Conservation (phyloP, 2,329 filamentous ascomycete genomes). For the Coniella vitis region DNA sequence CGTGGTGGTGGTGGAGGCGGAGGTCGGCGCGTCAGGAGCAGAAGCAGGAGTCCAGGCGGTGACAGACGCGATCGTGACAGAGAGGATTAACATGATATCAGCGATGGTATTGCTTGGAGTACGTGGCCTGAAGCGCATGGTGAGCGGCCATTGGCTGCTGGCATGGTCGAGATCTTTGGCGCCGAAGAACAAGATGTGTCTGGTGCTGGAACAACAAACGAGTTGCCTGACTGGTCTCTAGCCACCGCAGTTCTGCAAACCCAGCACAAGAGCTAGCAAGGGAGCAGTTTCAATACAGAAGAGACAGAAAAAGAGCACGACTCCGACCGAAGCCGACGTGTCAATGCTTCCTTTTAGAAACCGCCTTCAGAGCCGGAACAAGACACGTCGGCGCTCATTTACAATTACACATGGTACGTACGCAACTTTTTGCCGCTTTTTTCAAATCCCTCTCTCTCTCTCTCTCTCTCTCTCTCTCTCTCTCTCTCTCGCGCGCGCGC, state of each 20-base stretch:
- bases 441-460: no score
- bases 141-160: no score
- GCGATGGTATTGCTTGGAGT: background rate
- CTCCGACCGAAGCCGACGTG: constrained; percentile 11
- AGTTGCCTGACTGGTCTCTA: no score
- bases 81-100: constrained; percentile 2
- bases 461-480: no score
- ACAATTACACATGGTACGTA: background rate
- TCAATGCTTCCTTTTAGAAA: constrained; percentile 3
- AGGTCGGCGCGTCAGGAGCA: constrained; percentile 38
- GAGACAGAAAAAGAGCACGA: background rate
- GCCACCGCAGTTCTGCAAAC: no score
- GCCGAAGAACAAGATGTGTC: no score
- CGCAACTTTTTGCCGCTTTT: background rate
- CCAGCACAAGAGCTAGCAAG: background rate
- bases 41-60: constrained; percentile 40
- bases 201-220: no score
- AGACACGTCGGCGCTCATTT: constrained; percentile 14
- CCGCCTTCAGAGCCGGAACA: background rate
- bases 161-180: no score
- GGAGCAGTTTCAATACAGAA: no score
- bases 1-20: constrained; percentile 28
- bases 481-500: no score
- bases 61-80: constrained; percentile 16
- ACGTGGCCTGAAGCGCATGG: no score